Percentiles rank a stretch among this genome's conserved stretches.
Evolutionary conservation across 2,329 filamentous ascomycete species (phyloP).

Genomic region (Tolypocladium amazonense): DNA sequence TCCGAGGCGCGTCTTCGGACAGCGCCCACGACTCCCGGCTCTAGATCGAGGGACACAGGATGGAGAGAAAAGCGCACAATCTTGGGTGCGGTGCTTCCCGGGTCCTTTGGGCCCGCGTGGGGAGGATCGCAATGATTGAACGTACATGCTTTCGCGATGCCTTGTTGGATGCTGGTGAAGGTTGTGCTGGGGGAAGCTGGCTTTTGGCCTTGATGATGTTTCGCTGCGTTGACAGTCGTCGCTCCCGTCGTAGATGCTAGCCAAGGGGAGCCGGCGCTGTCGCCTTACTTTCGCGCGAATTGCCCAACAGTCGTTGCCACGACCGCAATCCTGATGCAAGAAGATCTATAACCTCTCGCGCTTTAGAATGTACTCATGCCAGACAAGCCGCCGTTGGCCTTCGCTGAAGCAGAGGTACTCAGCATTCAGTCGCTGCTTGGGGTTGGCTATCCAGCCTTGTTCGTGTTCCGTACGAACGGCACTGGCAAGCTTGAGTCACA

Average conservation of each 20-base stretch:
- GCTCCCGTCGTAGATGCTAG: neutral
- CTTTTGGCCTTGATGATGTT: neutral
- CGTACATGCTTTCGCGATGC: conserved; percentile 29
- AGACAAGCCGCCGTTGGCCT: neutral
- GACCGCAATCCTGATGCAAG: neutral
- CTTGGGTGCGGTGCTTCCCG: conserved; percentile 49
- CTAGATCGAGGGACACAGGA: conserved; percentile 31
- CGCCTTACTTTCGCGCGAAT: neutral
- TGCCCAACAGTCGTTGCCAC: neutral
- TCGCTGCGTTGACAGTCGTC: neutral
- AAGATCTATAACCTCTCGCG: too few relatives aligned
- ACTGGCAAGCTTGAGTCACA: too few relatives aligned
- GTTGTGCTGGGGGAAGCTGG: neutral
- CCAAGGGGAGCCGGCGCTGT: neutral
- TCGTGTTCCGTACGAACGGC: neutral
- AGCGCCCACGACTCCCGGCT: conserved; percentile 36
- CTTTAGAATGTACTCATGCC: neutral
- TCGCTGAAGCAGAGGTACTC: neutral
- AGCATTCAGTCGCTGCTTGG: too few relatives aligned
- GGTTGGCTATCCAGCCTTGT: neutral
- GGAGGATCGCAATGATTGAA: conserved; percentile 51
- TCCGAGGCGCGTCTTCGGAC: conserved; percentile 34
- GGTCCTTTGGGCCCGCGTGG: conserved; percentile 31
- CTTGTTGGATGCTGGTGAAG: neutral
- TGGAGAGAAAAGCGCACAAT: conserved; percentile 46